These are phyloP conservation scores for Vararia minispora DNA, from an alignment of 768 basidiomycete genomes.

Conservation along the genomic window DNA sequence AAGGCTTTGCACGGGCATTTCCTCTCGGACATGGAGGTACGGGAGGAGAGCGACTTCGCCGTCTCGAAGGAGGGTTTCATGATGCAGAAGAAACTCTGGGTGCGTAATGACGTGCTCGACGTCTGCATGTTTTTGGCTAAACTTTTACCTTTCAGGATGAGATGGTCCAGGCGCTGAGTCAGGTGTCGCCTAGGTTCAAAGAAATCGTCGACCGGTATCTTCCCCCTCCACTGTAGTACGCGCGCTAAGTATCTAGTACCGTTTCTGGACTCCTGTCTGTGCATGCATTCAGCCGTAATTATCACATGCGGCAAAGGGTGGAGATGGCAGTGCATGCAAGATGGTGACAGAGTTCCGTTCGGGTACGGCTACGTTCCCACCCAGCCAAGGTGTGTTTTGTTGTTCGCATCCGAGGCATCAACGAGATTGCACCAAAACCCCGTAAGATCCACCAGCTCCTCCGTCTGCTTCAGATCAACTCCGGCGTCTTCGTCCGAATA, in stretches of 20 bases:
- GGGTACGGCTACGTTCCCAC: slow-evolving; percentile 96
- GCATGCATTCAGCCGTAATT: no score
- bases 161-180: slow-evolving; percentile 16
- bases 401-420: slow-evolving; percentile 60
- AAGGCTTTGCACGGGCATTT: slow-evolving; percentile 16
- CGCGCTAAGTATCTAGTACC: no score
- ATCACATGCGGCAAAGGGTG: no score
- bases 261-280: no score
- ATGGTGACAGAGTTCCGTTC: no score
- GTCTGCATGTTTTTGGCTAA: no score
- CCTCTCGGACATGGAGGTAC: slow-evolving; percentile 8
- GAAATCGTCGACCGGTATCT: no score
- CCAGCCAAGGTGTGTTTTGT: slow-evolving; percentile 43
- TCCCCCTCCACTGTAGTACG: no score
- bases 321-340: no score
- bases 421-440: slow-evolving; percentile 97
- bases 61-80: slow-evolving; percentile 19
- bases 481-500: slow-evolving; percentile 94
- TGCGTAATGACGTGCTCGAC: slow-evolving; percentile 18
- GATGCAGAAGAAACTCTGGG: slow-evolving; percentile 25
- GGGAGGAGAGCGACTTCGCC: slow-evolving; percentile 24
- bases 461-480: slow-evolving; percentile 98
- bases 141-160: slow-evolving; percentile 18
- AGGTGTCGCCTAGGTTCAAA: slow-evolving; percentile 6
- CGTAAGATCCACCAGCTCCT: slow-evolving; percentile 97